Conservation (phyloP, 163 green algal genomes). For the Prototheca wickerhamii region DNA sequence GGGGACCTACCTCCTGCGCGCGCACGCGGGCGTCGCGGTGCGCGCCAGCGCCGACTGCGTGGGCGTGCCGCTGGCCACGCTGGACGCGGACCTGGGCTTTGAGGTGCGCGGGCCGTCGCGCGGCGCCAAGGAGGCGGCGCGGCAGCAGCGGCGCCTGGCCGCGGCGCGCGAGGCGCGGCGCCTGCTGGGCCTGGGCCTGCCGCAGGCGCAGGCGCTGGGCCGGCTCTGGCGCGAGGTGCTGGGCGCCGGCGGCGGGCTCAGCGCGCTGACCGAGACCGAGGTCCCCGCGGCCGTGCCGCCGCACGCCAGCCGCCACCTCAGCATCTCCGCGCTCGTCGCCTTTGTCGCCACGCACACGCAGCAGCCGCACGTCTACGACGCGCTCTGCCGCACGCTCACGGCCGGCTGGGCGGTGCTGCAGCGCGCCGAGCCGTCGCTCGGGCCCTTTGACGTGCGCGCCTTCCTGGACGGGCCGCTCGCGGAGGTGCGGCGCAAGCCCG, state of each 20-base stretch:
- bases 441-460: slow-evolving; percentile 19
- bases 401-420: slow-evolving; percentile 20
- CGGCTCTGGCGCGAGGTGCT: slow-evolving; percentile 16
- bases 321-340: slow-evolving; percentile 33
- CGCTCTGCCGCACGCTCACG: slow-evolving; percentile 30
- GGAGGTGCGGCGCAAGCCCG: slow-evolving; percentile 50
- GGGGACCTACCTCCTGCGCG: slow-evolving; percentile 44
- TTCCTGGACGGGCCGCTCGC: slow-evolving; percentile 50
- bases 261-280: neutral
- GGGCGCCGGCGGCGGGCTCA: neutral
- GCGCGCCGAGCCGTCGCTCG: neutral
- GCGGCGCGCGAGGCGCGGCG: slow-evolving; percentile 43
- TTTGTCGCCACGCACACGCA: slow-evolving; percentile 30
- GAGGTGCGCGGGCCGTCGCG: slow-evolving; percentile 20
- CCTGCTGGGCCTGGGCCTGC: slow-evolving; percentile 41
- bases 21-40: slow-evolving; percentile 19
- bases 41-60: slow-evolving; percentile 36
- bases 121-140: slow-evolving; percentile 25
- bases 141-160: slow-evolving; percentile 32
- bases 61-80: slow-evolving; percentile 27
- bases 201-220: slow-evolving; percentile 37
- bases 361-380: slow-evolving; percentile 23
- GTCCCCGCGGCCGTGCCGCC: neutral
- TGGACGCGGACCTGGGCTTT: slow-evolving; percentile 45
- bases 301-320: neutral